Evolutionary conservation across 768 basidiomycete genomes (phyloP), one percentile per base, ranked within the genome.

Genomic region (Suillus americanus): DNA sequence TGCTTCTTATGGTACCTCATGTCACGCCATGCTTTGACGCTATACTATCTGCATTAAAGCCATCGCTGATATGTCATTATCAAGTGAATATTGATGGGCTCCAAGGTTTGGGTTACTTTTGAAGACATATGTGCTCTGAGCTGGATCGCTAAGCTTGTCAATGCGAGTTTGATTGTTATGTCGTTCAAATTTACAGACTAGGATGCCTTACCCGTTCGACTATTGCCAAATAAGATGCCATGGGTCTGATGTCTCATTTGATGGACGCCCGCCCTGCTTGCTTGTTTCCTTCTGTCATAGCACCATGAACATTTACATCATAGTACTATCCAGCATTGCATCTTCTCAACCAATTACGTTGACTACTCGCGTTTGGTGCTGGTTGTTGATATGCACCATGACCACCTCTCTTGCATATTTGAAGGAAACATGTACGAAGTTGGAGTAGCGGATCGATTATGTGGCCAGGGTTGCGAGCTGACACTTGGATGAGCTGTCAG

Each of bases 11-110:
- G 63, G 63, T 64, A 64, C 63, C 25, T 45, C 63, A 64, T 64
- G 63, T 64, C 63, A 61, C 41, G 61, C 33, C 63, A 64, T 64
- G 63, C 63, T 61, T 61, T 64, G 40, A 64, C 63, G 60, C 46
- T 64, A 64, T 61, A 62, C 57, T 64, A 64, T 62, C 63, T 64
- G 57, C 63, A 64, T 64, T 59, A 62, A 62, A 62, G 51, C 62
- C 56, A 20, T 59, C 18, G 25, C 57, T 59, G 57, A 59, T 41
- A 59, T 57, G 37, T 5, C 25, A 41, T 28, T 59, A 20, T 59
- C 40, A 59, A 59, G 40, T 59, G 12, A 59, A 59, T 28, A 18
- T 28, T 41, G 38, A 59, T 12, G 40, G 41, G 5, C 25, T 41
- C 18, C 40, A 59, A 41, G 57, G 40, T 59, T 41, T 20, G 40